Base-by-base conservation (phyloP, 192 early-diverging fungal species). In the Physocladia obscura region DNA sequence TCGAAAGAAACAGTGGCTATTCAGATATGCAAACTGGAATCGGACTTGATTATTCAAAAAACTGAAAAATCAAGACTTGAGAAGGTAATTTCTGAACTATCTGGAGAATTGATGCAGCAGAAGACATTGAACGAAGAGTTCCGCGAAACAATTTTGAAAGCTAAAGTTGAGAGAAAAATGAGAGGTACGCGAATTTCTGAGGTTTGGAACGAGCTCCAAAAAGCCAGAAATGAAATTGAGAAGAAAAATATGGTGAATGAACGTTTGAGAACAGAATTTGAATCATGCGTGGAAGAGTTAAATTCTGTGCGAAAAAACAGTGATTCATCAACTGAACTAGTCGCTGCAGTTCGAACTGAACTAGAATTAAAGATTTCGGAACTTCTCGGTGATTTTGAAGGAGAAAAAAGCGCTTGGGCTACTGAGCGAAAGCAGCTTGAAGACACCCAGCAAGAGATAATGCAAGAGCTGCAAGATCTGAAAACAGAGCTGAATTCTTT, bases 151-250 rank as follows among this genome's bases (percentile, higher is more conserved):
- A 17, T 62, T n/a, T 11, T 47, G 17, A 38, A 68, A 29, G 47
- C 34, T 29, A 44, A 49, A 21, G 29, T 68, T 19, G 52, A 68
- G 40, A 27, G 47, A 11, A 4, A 29, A 51, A 35, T 50, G 4
- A 40, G 62, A n/a, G 11, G 51, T 2, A 24, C 65, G 36, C 50
- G 65, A 4, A 49, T 68, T 11, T 68, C 65, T n/a, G 65, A 68
- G 31, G 11, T 68, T 4, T 68, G 65, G 65, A 68, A 44, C 24
- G 65, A 68, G 37, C 35, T 54, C 19, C 65, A 68, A 30, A 57
- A 5, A 31, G 50, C 65, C 1, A 3, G 36, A 19, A 55, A 68
- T 24, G 65, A 68, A 0, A 13, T 27, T 19, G 65, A 68, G 1
- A 36, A 27, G 1, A 68, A 38, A 13, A 15, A n/a, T 15, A 21